phyloP scores from a whole-genome alignment of 2,329 filamentous ascomycete species.

The Colletotrichum paranaense region DNA sequence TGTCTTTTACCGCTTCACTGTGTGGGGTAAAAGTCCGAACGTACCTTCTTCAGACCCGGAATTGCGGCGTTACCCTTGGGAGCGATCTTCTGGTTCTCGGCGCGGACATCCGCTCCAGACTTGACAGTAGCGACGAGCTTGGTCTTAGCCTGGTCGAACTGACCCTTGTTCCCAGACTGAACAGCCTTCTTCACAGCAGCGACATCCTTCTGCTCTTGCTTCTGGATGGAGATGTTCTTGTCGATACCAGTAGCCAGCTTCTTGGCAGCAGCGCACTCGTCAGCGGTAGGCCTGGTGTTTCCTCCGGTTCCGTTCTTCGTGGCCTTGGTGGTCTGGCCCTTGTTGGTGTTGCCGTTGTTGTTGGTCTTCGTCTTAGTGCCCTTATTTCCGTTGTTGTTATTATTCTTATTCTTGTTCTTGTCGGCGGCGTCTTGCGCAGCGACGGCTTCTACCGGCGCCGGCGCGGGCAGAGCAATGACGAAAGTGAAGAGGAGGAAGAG shows the following conservation, averaged over 20 bases:
- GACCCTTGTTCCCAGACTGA: conserved; percentile 13
- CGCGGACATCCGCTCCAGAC: conserved; percentile 36
- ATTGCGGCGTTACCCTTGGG: conserved; percentile 30
- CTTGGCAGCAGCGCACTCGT: conserved; percentile 34
- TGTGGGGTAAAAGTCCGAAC: neutral
- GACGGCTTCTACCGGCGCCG: neutral
- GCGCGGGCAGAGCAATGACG: conserved; percentile 15
- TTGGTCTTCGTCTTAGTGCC: neutral
- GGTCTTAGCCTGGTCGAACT: conserved; percentile 35
- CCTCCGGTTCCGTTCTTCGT: neutral
- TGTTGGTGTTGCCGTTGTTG: neutral
- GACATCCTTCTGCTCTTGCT: conserved; percentile 37
- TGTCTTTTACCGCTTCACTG: too few species aligned
- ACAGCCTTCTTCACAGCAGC: conserved; percentile 26
- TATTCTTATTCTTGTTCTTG: neutral
- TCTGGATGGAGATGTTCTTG: conserved; percentile 40
- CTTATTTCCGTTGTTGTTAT: neutral
- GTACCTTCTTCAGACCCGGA: conserved; percentile 35
- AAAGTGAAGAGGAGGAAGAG: conserved; percentile 16
- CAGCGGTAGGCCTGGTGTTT: neutral
- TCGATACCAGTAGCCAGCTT: conserved; percentile 39
- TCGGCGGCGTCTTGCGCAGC: neutral
- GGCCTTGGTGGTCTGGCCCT: neutral
- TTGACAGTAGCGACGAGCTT: conserved; percentile 38
- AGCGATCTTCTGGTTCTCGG: conserved; percentile 39